phyloP scores from a whole-genome alignment of 768 basidiomycete species.

The Macrocybe gigantea region DNA sequence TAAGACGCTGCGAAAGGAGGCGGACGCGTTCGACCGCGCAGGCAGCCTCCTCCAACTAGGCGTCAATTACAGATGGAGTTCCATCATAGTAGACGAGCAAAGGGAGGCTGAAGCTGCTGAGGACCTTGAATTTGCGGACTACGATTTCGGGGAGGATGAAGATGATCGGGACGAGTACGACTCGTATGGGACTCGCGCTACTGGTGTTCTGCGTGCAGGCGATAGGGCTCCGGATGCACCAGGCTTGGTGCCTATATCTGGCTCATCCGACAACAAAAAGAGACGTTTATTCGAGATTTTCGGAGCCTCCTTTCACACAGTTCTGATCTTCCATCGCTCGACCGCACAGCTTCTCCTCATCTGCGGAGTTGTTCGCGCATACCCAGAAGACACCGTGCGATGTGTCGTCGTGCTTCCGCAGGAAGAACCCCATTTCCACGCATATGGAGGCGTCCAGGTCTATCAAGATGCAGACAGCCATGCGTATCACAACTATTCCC shows the following conservation, averaged over 20 bases:
- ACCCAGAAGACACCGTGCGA: too few relatives aligned
- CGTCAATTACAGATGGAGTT: conserved; percentile 39
- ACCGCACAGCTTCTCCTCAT: conserved; percentile 8
- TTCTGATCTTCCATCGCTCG: conserved; percentile 21
- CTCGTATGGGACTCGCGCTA: conserved; percentile 17
- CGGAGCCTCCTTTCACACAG: conserved; percentile 23
- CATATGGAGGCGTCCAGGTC: conserved; percentile 5
- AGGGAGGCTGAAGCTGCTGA: conserved; percentile 7
- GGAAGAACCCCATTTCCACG: not conserved
- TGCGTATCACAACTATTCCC: conserved; percentile 17
- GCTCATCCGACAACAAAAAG: conserved; percentile 5
- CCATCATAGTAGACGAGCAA: conserved; percentile 29
- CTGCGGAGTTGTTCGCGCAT: conserved; percentile 9
- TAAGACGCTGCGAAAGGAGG: conserved; percentile 9
- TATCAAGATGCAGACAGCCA: conserved; percentile 19
- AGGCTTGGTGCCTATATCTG: conserved; percentile 4
- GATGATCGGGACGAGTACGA: conserved; percentile 8
- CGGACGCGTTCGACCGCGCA: conserved; percentile 5
- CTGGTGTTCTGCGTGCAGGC: conserved; percentile 27
- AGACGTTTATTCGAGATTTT: conserved; percentile 22
- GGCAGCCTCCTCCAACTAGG: conserved; percentile 29
- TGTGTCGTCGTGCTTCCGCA: conserved; percentile 8
- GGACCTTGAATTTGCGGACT: conserved; percentile 9
- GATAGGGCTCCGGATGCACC: conserved; percentile 43
- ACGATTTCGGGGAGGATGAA: conserved; percentile 10